These are phyloP conservation scores for Mortierella sp. DNA, from an alignment of 371 early-diverging fungal genomes.

Conservation along the genomic window DNA sequence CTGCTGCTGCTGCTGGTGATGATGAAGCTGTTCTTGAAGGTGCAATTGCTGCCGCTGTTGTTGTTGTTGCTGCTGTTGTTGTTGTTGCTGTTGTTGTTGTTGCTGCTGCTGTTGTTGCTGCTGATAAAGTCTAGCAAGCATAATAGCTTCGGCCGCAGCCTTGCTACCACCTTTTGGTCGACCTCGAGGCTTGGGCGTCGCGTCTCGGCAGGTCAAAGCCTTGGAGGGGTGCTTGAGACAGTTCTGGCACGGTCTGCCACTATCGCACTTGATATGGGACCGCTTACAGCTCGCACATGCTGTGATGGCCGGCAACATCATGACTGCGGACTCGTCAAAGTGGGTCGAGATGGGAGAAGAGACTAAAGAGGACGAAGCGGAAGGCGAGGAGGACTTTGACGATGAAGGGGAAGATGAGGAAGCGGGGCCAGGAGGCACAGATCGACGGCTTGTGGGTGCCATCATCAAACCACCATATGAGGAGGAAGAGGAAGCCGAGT, in stretches of 20 bases:
- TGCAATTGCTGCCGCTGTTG: slow-evolving; percentile 33
- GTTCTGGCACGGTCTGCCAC: slow-evolving; percentile 51
- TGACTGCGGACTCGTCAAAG: slow-evolving; percentile 23
- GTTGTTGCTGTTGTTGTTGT: slow-evolving; percentile 39
- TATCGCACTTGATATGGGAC: slow-evolving; percentile 58
- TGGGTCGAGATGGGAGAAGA: slow-evolving; percentile 32
- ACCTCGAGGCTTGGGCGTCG: slow-evolving; percentile 55
- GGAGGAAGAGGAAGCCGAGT: background rate
- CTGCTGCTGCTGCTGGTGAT: slow-evolving; percentile 15
- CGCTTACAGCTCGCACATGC: slow-evolving; percentile 56
- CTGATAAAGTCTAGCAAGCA: slow-evolving; percentile 28
- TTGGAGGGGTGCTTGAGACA: slow-evolving; percentile 54
- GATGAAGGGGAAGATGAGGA: slow-evolving; percentile 8
- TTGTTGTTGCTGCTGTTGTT: slow-evolving; percentile 41
- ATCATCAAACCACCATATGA: background rate
- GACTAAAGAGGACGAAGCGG: slow-evolving; percentile 26
- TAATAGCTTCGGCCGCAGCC: slow-evolving; percentile 54
- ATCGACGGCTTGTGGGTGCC: background rate
- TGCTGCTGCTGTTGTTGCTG: slow-evolving; percentile 43
- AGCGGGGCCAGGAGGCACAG: background rate
- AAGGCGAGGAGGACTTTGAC: slow-evolving; percentile 28
- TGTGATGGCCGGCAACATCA: slow-evolving; percentile 26
- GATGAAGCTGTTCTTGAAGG: slow-evolving; percentile 19
- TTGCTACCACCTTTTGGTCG: slow-evolving; percentile 60
- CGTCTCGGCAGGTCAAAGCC: slow-evolving; percentile 52